A percentile compares a stretch with the other conserved stretches of the same genome.
Evolutionary conservation across 345 rosid species (phyloP).

Genomic region (Diplotaxis tenuifolia): DNA sequence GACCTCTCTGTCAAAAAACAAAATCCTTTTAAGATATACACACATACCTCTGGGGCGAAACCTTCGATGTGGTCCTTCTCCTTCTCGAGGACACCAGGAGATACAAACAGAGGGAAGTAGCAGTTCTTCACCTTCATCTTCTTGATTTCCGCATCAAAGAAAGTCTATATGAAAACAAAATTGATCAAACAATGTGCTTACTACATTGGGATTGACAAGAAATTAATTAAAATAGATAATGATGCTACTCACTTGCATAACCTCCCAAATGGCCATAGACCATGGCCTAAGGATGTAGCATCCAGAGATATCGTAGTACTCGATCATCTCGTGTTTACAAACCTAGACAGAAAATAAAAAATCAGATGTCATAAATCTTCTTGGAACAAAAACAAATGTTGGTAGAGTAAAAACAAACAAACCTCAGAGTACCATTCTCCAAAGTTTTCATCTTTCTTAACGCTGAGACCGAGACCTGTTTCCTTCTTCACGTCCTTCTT

Average conservation of each 20-base stretch:
- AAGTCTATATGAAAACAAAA: constrained; percentile 46
- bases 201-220: background rate
- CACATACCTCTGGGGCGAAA: constrained; percentile 89
- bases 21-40: constrained; percentile 3
- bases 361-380: background rate
- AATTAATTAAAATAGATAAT: background rate
- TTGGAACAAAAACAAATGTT: background rate
- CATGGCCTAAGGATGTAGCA: constrained; percentile 97
- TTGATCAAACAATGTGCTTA: too few relatives aligned
- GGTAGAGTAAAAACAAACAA: constrained; percentile 16
- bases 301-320: constrained; percentile 95
- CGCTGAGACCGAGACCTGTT: constrained; percentile 81
- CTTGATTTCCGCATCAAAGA: constrained; percentile 92
- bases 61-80: constrained; percentile 97
- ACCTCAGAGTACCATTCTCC: constrained; percentile 99
- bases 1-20: background rate
- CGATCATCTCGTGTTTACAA: constrained; percentile 92
- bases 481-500: constrained; percentile 98
- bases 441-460: constrained; percentile 81
- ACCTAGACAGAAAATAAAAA: constrained; percentile 47
- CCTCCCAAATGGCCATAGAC: constrained; percentile 96
- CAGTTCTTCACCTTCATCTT: constrained; percentile 90
- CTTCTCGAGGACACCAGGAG: constrained; percentile 73
- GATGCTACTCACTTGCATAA: constrained; percentile 69
- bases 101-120: constrained; percentile 96